phyloP scores from a whole-genome alignment of 2,329 filamentous ascomycete genomes.

The Davidsoniella australis region DNA sequence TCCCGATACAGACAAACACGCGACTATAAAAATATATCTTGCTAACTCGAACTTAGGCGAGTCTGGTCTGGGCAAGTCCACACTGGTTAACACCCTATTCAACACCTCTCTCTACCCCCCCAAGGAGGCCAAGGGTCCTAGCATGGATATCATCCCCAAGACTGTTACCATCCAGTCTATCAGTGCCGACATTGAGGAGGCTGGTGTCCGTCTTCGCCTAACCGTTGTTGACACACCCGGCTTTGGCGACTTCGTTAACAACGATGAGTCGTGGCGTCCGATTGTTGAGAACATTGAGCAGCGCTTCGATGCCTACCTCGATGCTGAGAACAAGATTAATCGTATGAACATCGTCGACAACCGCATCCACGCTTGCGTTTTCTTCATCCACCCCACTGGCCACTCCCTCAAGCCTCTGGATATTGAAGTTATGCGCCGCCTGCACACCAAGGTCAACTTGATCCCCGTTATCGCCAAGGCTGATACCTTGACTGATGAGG shows the following conservation, averaged over 20 bases:
- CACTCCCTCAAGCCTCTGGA: conserved; percentile 97
- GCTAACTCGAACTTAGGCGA: conserved; percentile 49
- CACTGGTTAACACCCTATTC: conserved; percentile 97
- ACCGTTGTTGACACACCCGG: conserved; percentile 96
- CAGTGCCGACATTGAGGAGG: conserved; percentile 94
- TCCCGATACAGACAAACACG: not conserved
- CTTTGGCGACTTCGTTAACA: conserved; percentile 99
- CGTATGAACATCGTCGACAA: conserved; percentile 99
- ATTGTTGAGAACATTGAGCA: conserved; percentile 99
- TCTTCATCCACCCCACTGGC: conserved; percentile 98
- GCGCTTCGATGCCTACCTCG: conserved; percentile 93
- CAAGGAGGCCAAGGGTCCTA: conserved; percentile 94
- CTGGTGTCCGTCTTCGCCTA: conserved; percentile 84
- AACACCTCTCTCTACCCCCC: conserved; percentile 98
- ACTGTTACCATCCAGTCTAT: conserved; percentile 90
- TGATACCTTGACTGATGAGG: conserved; percentile 93
- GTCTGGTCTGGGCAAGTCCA: conserved; percentile 97
- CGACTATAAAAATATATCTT: conserved; percentile 1
- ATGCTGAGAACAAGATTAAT: conserved; percentile 99
- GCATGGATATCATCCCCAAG: conserved; percentile 96
- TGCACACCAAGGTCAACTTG: conserved; percentile 99
- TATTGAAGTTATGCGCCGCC: conserved; percentile 97
- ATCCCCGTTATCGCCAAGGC: conserved; percentile 98
- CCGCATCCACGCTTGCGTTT: conserved; percentile 95
- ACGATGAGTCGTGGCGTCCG: conserved; percentile 96